Evolutionary conservation across 1,139 yeast species (phyloP), one percentile per base, ranked within the genome.

Genomic region (Scheffersomyces parashehatae): DNA sequence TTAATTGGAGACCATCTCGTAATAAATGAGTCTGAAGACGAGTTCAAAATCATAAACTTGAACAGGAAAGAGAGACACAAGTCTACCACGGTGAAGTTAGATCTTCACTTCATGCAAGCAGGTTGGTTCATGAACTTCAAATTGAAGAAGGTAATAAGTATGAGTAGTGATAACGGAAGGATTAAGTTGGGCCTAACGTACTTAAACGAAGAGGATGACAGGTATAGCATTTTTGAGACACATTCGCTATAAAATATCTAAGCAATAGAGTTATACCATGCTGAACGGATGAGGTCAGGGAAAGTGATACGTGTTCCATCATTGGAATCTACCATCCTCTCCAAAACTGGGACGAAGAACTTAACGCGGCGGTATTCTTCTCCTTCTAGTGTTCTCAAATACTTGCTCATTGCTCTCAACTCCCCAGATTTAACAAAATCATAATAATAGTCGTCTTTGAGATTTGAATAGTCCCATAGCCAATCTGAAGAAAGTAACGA

Each of bases 31-130:
- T 33, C 43, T 3, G 47, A 37, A 4, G 33, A 38, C 7, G 37
- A 34, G 16, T 47, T 42, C 39, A 43, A 46, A 32, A 29, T 49
- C 3, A 30, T 46, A 13, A 46, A 47, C 13, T 30, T 39, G 13
- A 16, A 32, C n/a, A 37, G 45, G 13, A 12, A 35, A 10, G 26
- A 20, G 26, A 20, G 8, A 3, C 35, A 31, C 20, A 31, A 31
- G 24, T 14, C 15, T 7, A 20, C 15, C 10, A 20, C 35, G 3
- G 20, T 31, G 9, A 31, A 31, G 20, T 14, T 31, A 9, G 35
- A 31, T 31, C 20, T 31, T 31, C 35, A 31, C 8, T 31, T 14
- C 24, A 14, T 31, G 35, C 15, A 31, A 31, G 24, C 35, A 10
- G 35, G 35, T n/a, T 31, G 35, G 35, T 31, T 31, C 35, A 31